Percentiles rank a stretch among this genome's conserved stretches.
Evolutionary conservation across 768 basidiomycete genomes (phyloP).

Genomic region (Lactarius vividus): DNA sequence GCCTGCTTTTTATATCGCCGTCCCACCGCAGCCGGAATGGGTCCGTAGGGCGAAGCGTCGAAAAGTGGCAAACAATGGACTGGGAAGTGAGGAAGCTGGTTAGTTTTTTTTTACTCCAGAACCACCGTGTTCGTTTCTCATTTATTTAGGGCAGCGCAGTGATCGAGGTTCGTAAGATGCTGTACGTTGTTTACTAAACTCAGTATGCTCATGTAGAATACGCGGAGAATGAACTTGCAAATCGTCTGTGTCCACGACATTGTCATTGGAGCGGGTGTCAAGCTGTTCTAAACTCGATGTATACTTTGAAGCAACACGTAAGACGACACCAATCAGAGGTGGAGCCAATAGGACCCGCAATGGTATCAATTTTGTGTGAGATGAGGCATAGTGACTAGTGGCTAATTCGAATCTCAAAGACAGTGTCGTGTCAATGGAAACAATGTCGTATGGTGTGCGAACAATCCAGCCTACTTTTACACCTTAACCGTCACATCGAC

Average conservation of each 20-base stretch:
- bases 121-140: not conserved
- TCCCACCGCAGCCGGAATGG: constrained; percentile 19
- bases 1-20: constrained; percentile 16
- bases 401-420: constrained; percentile 18
- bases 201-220: constrained; percentile 22
- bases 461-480: constrained; percentile 14
- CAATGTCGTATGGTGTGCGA: constrained; percentile 27
- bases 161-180: constrained; percentile 20
- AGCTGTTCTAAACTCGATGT: constrained; percentile 26
- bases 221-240: constrained; percentile 17
- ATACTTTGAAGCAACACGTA: constrained; percentile 24
- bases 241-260: constrained; percentile 21
- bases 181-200: constrained; percentile 7
- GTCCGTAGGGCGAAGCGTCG: constrained; percentile 16
- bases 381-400: constrained; percentile 1
- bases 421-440: constrained; percentile 26
- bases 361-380: constrained; percentile 12
- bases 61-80: constrained; percentile 13
- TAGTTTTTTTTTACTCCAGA: not conserved
- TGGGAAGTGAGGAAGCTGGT: constrained; percentile 1
- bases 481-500: constrained; percentile 22
- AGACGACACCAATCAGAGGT: constrained; percentile 23
- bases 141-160: constrained; percentile 6
- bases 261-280: constrained; percentile 25
- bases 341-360: constrained; percentile 16